Evolutionary conservation across 2,329 filamentous ascomycete genomes (phyloP).

Genomic region (Fusarium dimerum): DNA sequence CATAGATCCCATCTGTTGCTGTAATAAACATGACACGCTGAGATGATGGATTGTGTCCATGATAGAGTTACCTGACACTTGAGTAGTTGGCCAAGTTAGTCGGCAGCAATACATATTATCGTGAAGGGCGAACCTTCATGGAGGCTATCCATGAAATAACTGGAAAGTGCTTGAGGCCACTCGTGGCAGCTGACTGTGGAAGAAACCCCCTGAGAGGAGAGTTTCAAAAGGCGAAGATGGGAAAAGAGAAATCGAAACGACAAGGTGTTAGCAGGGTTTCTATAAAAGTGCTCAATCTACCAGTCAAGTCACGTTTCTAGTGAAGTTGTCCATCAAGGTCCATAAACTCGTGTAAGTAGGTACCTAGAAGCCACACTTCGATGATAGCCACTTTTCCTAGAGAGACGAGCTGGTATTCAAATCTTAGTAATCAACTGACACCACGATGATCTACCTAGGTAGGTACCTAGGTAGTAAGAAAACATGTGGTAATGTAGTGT

Average conservation of each 20-base stretch:
- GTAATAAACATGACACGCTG: slow-evolving; percentile 19
- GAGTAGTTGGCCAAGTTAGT: slow-evolving; percentile 18
- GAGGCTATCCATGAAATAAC: slow-evolving; percentile 29
- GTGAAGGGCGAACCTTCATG: slow-evolving; percentile 26
- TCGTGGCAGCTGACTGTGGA: neutral
- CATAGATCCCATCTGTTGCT: slow-evolving; percentile 27
- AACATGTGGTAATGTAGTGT: neutral
- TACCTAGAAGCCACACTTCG: neutral
- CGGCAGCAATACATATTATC: slow-evolving; percentile 18
- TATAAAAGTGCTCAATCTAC: slow-evolving; percentile 5
- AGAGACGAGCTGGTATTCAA: neutral
- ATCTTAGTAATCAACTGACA: slow-evolving; percentile 25
- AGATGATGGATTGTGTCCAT: neutral
- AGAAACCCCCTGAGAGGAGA: neutral
- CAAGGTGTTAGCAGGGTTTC: neutral
- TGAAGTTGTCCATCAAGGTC: slow-evolving; percentile 34
- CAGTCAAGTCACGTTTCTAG: slow-evolving; percentile 1
- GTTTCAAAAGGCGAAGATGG: slow-evolving; percentile 1
- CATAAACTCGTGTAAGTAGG: neutral
- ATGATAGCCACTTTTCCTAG: neutral
- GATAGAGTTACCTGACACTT: slow-evolving; percentile 1
- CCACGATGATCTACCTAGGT: neutral
- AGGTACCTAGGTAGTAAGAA: too few species aligned
- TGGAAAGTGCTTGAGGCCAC: slow-evolving; percentile 13
- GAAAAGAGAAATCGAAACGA: neutral